These are phyloP conservation scores for Globisporangium parvum DNA, from an alignment of 352 stramenopile genomes.

Conservation along the genomic window DNA sequence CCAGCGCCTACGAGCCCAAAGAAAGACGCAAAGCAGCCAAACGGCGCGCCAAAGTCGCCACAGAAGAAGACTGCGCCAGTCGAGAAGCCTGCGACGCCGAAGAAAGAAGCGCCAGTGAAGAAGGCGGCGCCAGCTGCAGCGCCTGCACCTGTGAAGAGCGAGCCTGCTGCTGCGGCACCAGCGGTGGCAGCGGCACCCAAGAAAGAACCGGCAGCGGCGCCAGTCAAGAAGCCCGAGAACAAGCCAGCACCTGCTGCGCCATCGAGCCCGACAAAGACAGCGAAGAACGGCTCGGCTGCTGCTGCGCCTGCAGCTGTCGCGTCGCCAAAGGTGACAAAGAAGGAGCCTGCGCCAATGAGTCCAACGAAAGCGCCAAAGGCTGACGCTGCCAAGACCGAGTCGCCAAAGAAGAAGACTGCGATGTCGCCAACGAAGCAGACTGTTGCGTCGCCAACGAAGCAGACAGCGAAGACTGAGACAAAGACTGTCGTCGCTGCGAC, in stretches of 20 bases:
- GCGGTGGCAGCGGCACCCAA: background rate
- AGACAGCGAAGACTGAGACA: constrained; percentile 2
- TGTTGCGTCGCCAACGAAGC: constrained; percentile 7
- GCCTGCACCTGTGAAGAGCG: background rate
- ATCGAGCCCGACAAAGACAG: constrained; percentile 9
- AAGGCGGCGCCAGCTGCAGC: background rate
- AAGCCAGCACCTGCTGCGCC: constrained; percentile 3
- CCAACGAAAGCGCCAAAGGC: constrained; percentile 2
- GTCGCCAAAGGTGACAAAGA: background rate
- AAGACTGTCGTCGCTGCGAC: background rate
- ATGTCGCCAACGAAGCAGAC: constrained; percentile 3
- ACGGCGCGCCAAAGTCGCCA: constrained; percentile 16
- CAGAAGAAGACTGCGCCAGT: constrained; percentile 12
- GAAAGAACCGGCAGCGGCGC: background rate
- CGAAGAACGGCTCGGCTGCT: constrained; percentile 6
- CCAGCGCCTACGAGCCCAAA: constrained; percentile 8
- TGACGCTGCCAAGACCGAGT: constrained; percentile 9
- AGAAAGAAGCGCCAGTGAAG: constrained; percentile 4
- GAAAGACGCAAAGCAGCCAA: constrained; percentile 12
- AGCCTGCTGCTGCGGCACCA: background rate
- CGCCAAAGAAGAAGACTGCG: constrained; percentile 14
- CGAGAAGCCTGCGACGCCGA: constrained; percentile 1
- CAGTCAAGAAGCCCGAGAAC: constrained; percentile 7
- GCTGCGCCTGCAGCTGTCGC: background rate
- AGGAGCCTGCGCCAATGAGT: background rate